These are phyloP conservation scores for Ceratocystis diversiconidia DNA, from an alignment of 2,329 filamentous ascomycete species.

Conservation along the genomic window DNA sequence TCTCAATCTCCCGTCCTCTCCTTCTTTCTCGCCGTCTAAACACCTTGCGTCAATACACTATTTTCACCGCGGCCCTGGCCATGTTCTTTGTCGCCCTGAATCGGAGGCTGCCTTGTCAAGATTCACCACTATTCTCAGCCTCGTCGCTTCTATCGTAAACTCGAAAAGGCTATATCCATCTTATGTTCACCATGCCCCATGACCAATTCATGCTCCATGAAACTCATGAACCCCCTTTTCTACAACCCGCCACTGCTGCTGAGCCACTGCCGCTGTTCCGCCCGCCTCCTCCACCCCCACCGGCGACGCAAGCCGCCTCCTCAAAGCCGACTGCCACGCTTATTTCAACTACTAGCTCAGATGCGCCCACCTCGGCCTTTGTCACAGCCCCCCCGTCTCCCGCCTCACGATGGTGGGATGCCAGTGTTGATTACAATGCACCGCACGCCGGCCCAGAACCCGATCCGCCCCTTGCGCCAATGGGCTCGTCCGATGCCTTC, in stretches of 20 bases:
- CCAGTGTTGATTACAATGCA: constrained; percentile 9
- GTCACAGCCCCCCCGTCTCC: constrained; percentile 12
- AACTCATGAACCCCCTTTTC: not conserved
- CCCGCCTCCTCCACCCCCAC: not conserved
- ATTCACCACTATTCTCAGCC: not conserved
- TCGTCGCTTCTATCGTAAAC: not conserved
- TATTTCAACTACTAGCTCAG: not conserved
- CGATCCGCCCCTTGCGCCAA: not conserved
- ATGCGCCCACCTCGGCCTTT: constrained; percentile 9
- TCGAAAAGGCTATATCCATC: not conserved
- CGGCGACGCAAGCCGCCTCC: not conserved
- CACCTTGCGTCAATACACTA: not conserved
- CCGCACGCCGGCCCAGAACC: constrained; percentile 1
- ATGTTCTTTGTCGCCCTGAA: not conserved
- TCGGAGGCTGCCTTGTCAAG: not conserved
- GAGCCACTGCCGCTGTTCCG: not conserved
- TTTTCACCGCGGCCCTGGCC: not conserved
- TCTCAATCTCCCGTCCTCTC: not conserved
- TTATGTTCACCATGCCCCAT: not conserved
- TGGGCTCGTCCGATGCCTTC: constrained; percentile 6
- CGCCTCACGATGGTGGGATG: constrained; percentile 15
- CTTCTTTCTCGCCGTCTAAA: not conserved
- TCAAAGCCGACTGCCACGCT: not conserved
- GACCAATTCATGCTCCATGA: constrained; percentile 2
- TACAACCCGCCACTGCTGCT: not conserved